Percentiles rank a stretch among this genome's conserved stretches.
phyloP scores from a whole-genome alignment of 495 filamentous ascomycete genomes.

The Trichocladium uniseriatum region DNA sequence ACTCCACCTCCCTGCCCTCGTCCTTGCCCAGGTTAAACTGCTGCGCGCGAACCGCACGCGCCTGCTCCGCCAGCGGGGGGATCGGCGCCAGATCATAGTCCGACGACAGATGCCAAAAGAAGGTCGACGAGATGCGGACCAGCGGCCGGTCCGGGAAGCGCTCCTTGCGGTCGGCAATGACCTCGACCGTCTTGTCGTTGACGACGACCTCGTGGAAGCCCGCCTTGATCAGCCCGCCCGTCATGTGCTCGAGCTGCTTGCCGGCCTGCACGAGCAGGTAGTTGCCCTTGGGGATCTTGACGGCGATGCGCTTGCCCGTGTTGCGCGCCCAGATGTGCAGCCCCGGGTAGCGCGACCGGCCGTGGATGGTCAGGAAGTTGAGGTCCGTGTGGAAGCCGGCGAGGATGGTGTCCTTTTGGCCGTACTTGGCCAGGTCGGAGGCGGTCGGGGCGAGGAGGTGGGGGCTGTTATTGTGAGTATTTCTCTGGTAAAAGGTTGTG shows the following conservation, averaged over 20 bases:
- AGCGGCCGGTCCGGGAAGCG: slow-evolving; percentile 34
- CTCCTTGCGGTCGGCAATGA: slow-evolving; percentile 26
- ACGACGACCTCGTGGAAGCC: slow-evolving; percentile 47
- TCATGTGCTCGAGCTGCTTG: slow-evolving; percentile 46
- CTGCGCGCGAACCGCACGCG: slow-evolving; percentile 29
- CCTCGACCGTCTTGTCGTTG: slow-evolving; percentile 34
- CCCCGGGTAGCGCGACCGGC: slow-evolving; percentile 44
- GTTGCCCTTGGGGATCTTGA: slow-evolving; percentile 40
- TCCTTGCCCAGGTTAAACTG: slow-evolving; percentile 36
- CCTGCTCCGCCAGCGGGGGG: slow-evolving; percentile 28
- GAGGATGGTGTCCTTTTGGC: slow-evolving; percentile 40
- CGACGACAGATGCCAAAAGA: slow-evolving; percentile 43
- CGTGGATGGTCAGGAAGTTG: slow-evolving; percentile 48
- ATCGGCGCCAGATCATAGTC: slow-evolving; percentile 40
- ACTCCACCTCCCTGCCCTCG: slow-evolving; percentile 37
- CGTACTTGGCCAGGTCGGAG: slow-evolving; percentile 39
- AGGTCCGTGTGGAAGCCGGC: slow-evolving; percentile 47
- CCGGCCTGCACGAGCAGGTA: slow-evolving; percentile 44
- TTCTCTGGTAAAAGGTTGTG: background rate
- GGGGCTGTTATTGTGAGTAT: slow-evolving; percentile 23
- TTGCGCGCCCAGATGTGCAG: slow-evolving; percentile 47
- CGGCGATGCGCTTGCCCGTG: slow-evolving; percentile 40
- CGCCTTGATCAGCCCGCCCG: slow-evolving; percentile 43
- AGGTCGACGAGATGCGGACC: slow-evolving; percentile 40
- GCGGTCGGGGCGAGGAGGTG: slow-evolving; percentile 45